Conservation (phyloP, 179 eudicot genomes). For the Sideroxylon spinosum region DNA sequence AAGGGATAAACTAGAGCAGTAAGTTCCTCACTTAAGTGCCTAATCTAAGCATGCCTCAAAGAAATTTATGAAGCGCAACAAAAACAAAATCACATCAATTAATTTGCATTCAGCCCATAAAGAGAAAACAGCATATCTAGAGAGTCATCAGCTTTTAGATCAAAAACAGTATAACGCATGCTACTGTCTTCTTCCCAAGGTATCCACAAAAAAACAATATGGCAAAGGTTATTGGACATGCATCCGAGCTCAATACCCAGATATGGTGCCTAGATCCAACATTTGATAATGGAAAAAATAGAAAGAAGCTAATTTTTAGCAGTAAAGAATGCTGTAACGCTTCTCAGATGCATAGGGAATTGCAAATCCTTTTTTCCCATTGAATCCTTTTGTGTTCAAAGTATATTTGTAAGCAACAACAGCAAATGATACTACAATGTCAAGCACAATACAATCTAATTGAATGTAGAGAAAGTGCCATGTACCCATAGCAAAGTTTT, state of each 20-base stretch:
- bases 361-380: not conserved
- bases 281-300: not conserved
- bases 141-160: not conserved
- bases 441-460: not conserved
- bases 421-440: not conserved
- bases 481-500: not conserved
- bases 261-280: not conserved
- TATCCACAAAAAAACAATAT: not conserved
- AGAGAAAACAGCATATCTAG: not conserved
- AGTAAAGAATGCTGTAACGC: not conserved
- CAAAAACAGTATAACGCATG: not conserved
- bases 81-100: not conserved
- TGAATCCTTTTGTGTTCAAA: not conserved
- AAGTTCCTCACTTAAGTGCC: not conserved
- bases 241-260: not conserved
- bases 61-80: not conserved
- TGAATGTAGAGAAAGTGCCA: not conserved
- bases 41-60: no score
- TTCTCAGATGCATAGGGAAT: not conserved
- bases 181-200: not conserved
- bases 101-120: not conserved
- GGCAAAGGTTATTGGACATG: not conserved
- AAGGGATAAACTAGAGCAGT: not conserved
- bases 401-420: not conserved
- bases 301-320: not conserved